A percentile compares a stretch with the other conserved stretches of the same genome.
Evolutionary conservation across 108 stramenopile genomes (phyloP).

Genomic region (Cyclotella choctawhatcheeana): DNA sequence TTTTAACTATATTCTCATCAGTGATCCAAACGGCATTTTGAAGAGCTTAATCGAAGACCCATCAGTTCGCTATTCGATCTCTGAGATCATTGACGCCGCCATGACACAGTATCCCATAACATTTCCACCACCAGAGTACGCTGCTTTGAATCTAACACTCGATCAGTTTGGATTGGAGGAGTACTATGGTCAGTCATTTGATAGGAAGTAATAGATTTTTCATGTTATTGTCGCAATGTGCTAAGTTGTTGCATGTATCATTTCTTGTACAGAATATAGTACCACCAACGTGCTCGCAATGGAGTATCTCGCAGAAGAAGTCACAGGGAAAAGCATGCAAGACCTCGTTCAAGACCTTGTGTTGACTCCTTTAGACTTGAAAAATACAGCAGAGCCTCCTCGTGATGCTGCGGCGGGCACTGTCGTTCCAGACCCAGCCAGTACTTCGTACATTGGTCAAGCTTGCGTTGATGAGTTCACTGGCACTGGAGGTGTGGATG

Average conservation of each 20-base stretch:
- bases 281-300: not conserved
- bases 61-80: not conserved
- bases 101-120: not conserved
- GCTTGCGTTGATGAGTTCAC: not conserved
- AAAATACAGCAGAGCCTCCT: not conserved
- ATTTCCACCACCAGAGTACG: not conserved
- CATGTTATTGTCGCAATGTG: too few relatives aligned
- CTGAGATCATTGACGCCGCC: not conserved
- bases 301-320: conserved; percentile 1
- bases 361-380: not conserved
- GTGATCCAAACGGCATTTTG: not conserved
- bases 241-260: not conserved
- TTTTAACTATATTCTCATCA: too few relatives aligned
- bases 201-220: not conserved
- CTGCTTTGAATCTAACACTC: not conserved
- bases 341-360: not conserved
- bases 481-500: not conserved
- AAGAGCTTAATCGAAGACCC: not conserved
- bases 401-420: not conserved
- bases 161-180: not conserved
- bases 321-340: not conserved
- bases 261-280: not conserved
- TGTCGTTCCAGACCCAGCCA: not conserved
- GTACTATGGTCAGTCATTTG: not conserved
- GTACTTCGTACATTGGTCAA: not conserved